Evolutionary conservation across 169 alveolate genomes (phyloP).

Genomic region (Perkinsus marinus): DNA sequence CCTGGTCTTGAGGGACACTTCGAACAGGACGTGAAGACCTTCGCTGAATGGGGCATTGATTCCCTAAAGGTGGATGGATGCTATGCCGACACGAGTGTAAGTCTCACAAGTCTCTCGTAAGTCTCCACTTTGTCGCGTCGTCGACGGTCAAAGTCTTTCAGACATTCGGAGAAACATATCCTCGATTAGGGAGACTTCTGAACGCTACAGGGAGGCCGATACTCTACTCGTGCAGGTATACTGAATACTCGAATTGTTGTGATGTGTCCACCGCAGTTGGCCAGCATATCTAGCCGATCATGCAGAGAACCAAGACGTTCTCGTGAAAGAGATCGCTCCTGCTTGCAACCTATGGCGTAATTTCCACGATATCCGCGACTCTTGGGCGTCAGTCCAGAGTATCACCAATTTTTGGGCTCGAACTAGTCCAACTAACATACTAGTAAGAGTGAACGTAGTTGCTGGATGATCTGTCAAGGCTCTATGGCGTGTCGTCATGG

Average conservation of each 20-base stretch:
- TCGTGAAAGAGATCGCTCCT: background rate
- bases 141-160: background rate
- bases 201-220: background rate
- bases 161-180: background rate
- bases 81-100: constrained; percentile 12
- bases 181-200: background rate
- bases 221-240: background rate
- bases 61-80: constrained; percentile 54
- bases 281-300: background rate
- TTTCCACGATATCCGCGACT: background rate
- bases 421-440: background rate
- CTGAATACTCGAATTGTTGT: no score
- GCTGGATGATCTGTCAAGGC: background rate
- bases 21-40: constrained; percentile 44
- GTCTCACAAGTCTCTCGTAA: background rate
- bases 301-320: background rate
- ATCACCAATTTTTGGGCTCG: background rate
- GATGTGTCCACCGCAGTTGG: background rate
- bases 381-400: background rate
- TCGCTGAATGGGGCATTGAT: constrained; percentile 52
- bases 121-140: no score
- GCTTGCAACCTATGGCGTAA: background rate
- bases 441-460: background rate
- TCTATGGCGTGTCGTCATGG: background rate
- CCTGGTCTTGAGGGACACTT: constrained; percentile 56